Evolutionary conservation across 2,329 filamentous ascomycete species (phyloP), one percentile per base, ranked within the genome.

Genomic region (Colletotrichum sp.): DNA sequence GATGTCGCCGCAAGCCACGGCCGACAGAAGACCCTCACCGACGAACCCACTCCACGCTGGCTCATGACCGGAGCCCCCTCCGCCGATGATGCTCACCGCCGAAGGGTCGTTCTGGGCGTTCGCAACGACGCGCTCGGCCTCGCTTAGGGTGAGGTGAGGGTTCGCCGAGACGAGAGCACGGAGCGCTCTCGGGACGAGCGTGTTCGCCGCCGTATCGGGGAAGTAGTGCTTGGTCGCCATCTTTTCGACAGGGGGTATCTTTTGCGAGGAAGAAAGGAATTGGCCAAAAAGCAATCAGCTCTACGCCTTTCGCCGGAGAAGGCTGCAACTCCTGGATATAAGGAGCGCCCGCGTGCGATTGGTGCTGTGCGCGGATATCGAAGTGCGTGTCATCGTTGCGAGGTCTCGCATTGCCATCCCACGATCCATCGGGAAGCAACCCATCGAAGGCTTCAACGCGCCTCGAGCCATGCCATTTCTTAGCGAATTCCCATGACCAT

Each of bases 51-150:
- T 90, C 81, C 94, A 95, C 34, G 90, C 90, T 21, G 93, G 93
- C 78, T 95, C 93, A 78, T 95, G 93, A 68, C 93, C 93, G 8
- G 90, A 91, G 69, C 93, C 93, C 72, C 93, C 93, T 66, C 93
- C 93, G 3, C 91, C 92, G 73, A 94, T 87, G 78, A 94, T 74
- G 69, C 74, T 77, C 78, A 82, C 73, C 1, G 72, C 57, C 18
- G 72, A 72, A 3, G 64, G 63, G 61, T 78, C 72, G 8, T 84
- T 81, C 7, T 79, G 74, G 5, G 86, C 80, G 11, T 79, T 77
- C 15, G 77, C 78, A 74, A 88, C 87, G 3, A 87, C 85, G 6
- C 84, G 82, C 58, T 84, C 84, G 1, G 83, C 77, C 5, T 83
- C 81, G 54, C 82, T 82, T 51, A 88, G 84, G 76, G 87, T 85